Evolutionary conservation across 2,329 filamentous ascomycete genomes (phyloP), one percentile per base, ranked within the genome.

Genomic region (Gnomoniopsis smithogilvyi): DNA sequence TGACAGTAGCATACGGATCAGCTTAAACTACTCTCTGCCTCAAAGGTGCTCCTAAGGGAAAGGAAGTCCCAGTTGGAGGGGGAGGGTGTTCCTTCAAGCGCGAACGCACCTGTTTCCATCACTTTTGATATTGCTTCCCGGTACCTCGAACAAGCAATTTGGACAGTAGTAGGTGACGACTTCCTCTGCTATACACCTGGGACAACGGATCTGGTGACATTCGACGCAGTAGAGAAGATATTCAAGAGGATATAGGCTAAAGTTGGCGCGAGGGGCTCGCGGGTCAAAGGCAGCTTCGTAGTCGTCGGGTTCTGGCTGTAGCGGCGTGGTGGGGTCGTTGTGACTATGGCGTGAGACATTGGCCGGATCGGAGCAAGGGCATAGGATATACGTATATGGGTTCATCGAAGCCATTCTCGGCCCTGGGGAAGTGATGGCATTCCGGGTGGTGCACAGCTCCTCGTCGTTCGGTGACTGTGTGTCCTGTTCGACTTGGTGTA

Each of bases 181-280:
- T 76, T 99, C 95, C 71, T 99, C 95, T 51, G 88, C 85, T 56
- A 96, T 90, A 70, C 95, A 99, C 76, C 92, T 83, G 6, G 92
- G 91, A 71, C 95, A 99, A 66, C 95, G 90, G 63, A 98, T 96
- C 74, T 96, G 90, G 71, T 96, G 92, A 73, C 95, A 99, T 72
- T 98, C 95, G 71, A 96, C 94, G 78, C 95, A 99, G 78, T 96
- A 99, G 45, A 98, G 83, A 26, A 99, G 84, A 70, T 97, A 88
- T 69, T 98, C 94, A 48, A 97, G 86, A 1, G 95, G 94, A 70
- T 94, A 97, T 34, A 99, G 80, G 65, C 92, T 93, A 79, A 92
- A 98, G 72, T 92, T 95, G 60, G 95, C 90, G 41, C 93, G 88
- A 17, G 90, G 85, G 62, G 88, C 87, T 67, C 90, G 87, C 2